Evolutionary conservation across 2,329 filamentous ascomycete species (phyloP).

Genomic region (Cladobotryum protrusum): DNA sequence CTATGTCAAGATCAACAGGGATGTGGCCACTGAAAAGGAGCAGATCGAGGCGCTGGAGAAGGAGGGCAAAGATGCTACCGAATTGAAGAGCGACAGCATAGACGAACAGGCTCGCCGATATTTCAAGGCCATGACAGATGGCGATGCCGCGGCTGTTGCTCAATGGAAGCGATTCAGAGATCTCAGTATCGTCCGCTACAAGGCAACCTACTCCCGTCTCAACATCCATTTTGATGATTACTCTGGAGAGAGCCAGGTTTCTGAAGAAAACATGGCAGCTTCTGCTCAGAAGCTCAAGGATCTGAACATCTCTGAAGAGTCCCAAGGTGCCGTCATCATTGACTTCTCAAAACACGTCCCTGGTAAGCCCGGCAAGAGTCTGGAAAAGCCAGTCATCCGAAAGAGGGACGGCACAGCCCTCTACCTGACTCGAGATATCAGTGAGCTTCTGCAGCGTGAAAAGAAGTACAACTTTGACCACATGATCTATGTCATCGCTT

Average conservation of each 20-base stretch:
- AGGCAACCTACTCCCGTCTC: slow-evolving; percentile 61
- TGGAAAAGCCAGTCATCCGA: slow-evolving; percentile 64
- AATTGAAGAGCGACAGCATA: slow-evolving; percentile 48
- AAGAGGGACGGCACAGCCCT: slow-evolving; percentile 70
- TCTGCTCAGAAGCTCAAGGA: slow-evolving; percentile 57
- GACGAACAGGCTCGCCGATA: slow-evolving; percentile 71
- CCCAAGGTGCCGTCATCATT: slow-evolving; percentile 65
- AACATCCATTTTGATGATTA: slow-evolving; percentile 69
- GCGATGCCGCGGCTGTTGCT: slow-evolving; percentile 52
- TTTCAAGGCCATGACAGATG: slow-evolving; percentile 66
- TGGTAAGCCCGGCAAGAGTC: slow-evolving; percentile 61
- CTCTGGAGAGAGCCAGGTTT: slow-evolving; percentile 69
- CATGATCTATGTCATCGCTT: slow-evolving; percentile 74
- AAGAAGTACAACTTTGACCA: slow-evolving; percentile 59
- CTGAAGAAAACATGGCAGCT: slow-evolving; percentile 58
- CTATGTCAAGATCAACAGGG: slow-evolving; percentile 70
- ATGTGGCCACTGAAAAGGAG: slow-evolving; percentile 62
- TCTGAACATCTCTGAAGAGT: slow-evolving; percentile 60
- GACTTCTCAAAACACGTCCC: slow-evolving; percentile 64
- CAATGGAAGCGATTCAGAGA: slow-evolving; percentile 63
- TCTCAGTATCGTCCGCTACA: slow-evolving; percentile 60
- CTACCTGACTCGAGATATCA: slow-evolving; percentile 74
- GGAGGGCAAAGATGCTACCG: slow-evolving; percentile 43
- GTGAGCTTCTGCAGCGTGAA: slow-evolving; percentile 59
- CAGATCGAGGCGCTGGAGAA: slow-evolving; percentile 52